These are phyloP conservation scores for Aspergillus steynii DNA, from an alignment of 495 filamentous ascomycete genomes.

Conservation along the genomic window DNA sequence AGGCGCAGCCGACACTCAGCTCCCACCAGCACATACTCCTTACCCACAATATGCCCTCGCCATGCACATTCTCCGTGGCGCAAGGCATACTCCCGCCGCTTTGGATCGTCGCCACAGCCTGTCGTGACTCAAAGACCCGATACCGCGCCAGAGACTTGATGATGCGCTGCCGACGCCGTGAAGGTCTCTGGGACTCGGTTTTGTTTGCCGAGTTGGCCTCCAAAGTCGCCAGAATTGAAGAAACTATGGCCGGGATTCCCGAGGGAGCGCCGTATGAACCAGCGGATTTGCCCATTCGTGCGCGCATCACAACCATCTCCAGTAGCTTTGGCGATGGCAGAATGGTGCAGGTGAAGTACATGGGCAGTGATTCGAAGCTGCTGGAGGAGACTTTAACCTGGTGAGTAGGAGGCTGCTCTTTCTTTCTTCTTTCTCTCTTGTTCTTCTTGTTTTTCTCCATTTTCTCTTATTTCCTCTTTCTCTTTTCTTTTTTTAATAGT, in stretches of 20 bases:
- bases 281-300: constrained; percentile 10
- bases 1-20: background rate
- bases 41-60: background rate
- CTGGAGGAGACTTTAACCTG: background rate
- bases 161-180: constrained; percentile 28
- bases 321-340: constrained; percentile 1
- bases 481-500: too few species aligned
- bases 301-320: constrained; percentile 11
- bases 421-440: too few species aligned
- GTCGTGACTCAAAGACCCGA: constrained; percentile 7
- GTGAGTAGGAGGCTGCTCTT: background rate
- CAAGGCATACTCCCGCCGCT: constrained; percentile 8
- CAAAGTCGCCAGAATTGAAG: constrained; percentile 54
- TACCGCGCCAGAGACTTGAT: constrained; percentile 11
- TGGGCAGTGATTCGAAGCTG: background rate
- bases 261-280: constrained; percentile 12
- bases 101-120: constrained; percentile 9
- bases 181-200: constrained; percentile 62
- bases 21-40: background rate
- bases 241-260: constrained; percentile 30
- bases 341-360: background rate
- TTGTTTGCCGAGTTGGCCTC: constrained; percentile 52
- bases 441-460: too few species aligned
- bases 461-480: too few species aligned
- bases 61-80: constrained; percentile 3